phyloP scores from a whole-genome alignment of 2,329 filamentous ascomycete species.

The Blastomyces emzantsi region DNA sequence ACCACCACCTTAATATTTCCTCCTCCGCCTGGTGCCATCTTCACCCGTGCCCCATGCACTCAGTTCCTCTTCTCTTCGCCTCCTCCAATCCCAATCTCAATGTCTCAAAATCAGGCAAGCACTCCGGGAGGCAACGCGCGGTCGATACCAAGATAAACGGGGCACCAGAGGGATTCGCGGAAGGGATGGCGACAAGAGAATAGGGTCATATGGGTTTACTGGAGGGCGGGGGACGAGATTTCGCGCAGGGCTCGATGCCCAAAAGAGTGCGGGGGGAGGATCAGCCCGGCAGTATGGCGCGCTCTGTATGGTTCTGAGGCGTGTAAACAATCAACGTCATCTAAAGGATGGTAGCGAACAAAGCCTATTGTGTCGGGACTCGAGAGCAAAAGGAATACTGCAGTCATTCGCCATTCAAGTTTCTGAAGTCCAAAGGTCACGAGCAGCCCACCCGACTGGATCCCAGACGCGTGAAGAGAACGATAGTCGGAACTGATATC shows the following conservation, averaged over 20 bases:
- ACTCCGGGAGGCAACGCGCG: background rate
- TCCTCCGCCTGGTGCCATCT: constrained; percentile 63
- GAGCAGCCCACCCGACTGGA: background rate
- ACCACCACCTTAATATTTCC: constrained; percentile 99
- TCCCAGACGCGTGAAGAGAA: background rate
- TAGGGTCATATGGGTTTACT: background rate
- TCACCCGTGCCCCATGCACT: constrained; percentile 32
- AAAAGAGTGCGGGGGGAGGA: background rate
- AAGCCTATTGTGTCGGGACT: background rate
- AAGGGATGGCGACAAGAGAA: background rate
- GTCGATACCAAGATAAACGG: background rate
- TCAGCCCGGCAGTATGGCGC: background rate
- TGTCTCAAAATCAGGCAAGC: background rate
- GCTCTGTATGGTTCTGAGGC: background rate
- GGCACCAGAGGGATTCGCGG: background rate
- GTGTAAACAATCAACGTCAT: constrained; percentile 7
- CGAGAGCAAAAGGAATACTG: background rate
- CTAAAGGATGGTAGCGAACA: background rate
- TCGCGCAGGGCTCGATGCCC: background rate
- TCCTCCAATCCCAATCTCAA: constrained; percentile 4
- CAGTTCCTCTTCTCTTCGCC: constrained; percentile 11
- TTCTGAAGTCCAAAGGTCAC: background rate
- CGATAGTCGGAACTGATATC: background rate
- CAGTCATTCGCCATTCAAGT: background rate
- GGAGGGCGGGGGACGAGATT: background rate